Percentiles rank a stretch among this genome's conserved stretches.
phyloP scores from a whole-genome alignment of 2,329 filamentous ascomycete species.

The Monosporascus sp. region DNA sequence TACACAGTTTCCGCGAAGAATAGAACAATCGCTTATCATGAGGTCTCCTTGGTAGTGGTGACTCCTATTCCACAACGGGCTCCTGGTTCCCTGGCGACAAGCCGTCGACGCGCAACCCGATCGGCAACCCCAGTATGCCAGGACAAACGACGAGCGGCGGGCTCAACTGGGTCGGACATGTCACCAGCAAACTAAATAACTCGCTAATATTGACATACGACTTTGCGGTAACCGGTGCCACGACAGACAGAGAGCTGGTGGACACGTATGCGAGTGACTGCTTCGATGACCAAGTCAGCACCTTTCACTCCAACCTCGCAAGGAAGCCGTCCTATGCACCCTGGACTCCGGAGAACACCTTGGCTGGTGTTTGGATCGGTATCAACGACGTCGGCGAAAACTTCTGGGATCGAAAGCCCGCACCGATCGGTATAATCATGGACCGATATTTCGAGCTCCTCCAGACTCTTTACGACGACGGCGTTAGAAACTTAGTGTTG shows the following conservation, averaged over 20 bases:
- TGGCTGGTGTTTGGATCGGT: slow-evolving; percentile 24
- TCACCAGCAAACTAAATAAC: slow-evolving; percentile 31
- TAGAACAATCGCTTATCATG: slow-evolving; percentile 24
- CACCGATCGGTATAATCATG: slow-evolving; percentile 9
- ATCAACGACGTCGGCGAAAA: slow-evolving; percentile 27
- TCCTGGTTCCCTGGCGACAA: slow-evolving; percentile 42
- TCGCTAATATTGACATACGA: slow-evolving; percentile 36
- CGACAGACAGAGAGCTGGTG: slow-evolving; percentile 38
- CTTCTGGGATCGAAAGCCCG: slow-evolving; percentile 22
- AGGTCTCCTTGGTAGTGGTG: slow-evolving; percentile 22
- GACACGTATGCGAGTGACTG: slow-evolving; percentile 14
- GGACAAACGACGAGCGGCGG: slow-evolving; percentile 33
- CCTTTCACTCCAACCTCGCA: slow-evolving; percentile 11
- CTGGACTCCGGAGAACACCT: slow-evolving; percentile 11
- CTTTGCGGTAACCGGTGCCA: slow-evolving; percentile 38
- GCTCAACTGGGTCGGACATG: slow-evolving; percentile 35
- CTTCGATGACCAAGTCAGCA: slow-evolving; percentile 22
- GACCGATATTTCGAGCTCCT: slow-evolving; percentile 14
- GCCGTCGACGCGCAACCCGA: slow-evolving; percentile 43
- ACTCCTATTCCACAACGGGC: slow-evolving; percentile 50
- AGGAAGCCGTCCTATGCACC: slow-evolving; percentile 5
- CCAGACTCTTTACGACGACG: slow-evolving; percentile 10
- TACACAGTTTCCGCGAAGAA: not conserved
- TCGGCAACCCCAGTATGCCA: slow-evolving; percentile 49
- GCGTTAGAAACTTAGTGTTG: slow-evolving; percentile 13